phyloP scores from a whole-genome alignment of 495 filamentous ascomycete genomes.

The Staphylotrichum longicolle region DNA sequence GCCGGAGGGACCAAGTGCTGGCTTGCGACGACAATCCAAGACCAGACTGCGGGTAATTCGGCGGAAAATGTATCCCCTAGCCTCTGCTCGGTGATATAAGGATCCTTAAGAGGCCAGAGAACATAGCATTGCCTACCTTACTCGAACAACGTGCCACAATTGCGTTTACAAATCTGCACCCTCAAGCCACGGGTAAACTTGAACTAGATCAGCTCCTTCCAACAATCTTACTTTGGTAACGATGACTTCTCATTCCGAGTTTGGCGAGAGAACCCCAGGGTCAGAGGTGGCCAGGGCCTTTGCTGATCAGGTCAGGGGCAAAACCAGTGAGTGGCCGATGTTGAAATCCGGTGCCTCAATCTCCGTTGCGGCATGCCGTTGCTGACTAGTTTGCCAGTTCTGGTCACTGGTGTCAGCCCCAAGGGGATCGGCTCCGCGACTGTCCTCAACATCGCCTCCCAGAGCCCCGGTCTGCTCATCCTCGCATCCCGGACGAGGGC shows the following conservation, averaged over 20 bases:
- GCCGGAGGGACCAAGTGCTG: not conserved
- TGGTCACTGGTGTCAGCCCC: conserved; percentile 54
- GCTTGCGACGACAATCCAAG: too few relatives aligned
- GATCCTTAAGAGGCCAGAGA: too few relatives aligned
- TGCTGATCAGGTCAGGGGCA: conserved; percentile 39
- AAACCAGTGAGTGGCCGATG: conserved; percentile 32
- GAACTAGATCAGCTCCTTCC: too few relatives aligned
- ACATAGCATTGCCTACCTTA: not conserved
- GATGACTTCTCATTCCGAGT: conserved; percentile 46
- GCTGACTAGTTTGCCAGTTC: conserved; percentile 23
- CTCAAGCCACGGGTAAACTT: too few relatives aligned
- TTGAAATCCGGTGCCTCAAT: not conserved
- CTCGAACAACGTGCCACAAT: too few relatives aligned
- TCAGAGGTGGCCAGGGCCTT: conserved; percentile 46
- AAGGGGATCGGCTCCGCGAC: conserved; percentile 53
- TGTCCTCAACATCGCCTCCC: conserved; percentile 53
- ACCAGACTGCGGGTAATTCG: conserved; percentile 5
- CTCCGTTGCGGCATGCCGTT: not conserved
- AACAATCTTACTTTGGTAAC: not conserved
- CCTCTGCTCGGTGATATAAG: not conserved
- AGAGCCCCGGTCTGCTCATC: conserved; percentile 50
- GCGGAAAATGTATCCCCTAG: conserved; percentile 14
- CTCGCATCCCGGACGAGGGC: conserved; percentile 53
- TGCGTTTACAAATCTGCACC: too few relatives aligned
- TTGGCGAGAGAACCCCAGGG: conserved; percentile 44